Base-by-base conservation (phyloP, 805 yeast genomes). In the Groenewaldozyma tartarivorans region DNA sequence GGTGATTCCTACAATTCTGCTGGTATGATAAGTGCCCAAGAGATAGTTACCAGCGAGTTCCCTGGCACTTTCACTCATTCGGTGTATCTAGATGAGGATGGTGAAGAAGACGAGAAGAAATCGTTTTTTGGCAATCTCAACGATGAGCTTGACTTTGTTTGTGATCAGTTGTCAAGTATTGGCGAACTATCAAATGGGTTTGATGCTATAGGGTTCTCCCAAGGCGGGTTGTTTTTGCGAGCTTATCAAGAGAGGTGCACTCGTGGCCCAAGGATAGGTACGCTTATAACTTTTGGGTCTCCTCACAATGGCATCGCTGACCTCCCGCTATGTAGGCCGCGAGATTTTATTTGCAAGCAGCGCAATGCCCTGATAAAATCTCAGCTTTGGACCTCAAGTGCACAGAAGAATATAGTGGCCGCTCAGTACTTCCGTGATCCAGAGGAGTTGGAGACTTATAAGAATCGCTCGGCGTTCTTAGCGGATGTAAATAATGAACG, bases 151-250 rank as follows among this genome's bases (percentile, higher is more conserved):
- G 69, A 67, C 1, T 43, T 46, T 4, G 85, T 72, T 0, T 81
- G 88, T 55, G 66, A 66, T 4, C 74, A 75, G 45, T 53, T 83
- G n/a, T 39, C 54, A 0, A 49, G 49, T 1, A 63, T 72, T 1
- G 61, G 74, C 1, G 74, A 69, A 41, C 60, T 81, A 5, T 38
- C 39, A 6, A 32, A 59, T 26, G 88, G 88, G 0, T 79, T 81
- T 53, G 79, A 81, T 55, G 83, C 79, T 4, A 67, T 83, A 32
- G 94, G 94, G 4, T 78, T 80, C 49, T 81, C 90, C 0, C 94
- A 83, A 55, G 94, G 94, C 32, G 94, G 94, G 0, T 58, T 83
- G n/a, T 77, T 83, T 46, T 61, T 81, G n/a, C 60, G 94, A 35
- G 79, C 79, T 4, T 69, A 79, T 21, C 64, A 75, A 21, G 81